Evolutionary conservation across 2,329 filamentous ascomycete genomes (phyloP).

Genomic region (Fusarium anthophilum): DNA sequence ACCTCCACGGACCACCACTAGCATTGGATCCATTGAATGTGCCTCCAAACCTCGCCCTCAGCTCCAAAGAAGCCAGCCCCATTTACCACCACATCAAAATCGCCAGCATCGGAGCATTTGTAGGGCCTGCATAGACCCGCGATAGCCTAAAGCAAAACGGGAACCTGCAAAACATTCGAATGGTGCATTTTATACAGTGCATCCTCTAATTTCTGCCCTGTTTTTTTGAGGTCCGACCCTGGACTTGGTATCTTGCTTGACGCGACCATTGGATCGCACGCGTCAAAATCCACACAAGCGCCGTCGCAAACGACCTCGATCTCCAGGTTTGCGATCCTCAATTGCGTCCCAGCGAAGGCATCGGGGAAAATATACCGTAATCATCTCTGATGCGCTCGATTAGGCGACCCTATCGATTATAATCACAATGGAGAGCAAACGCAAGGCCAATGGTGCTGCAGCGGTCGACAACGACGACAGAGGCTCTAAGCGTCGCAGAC

Average conservation of each 20-base stretch:
- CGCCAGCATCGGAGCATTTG: slow-evolving; percentile 29
- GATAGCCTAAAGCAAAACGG: slow-evolving; percentile 12
- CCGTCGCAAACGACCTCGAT: slow-evolving; percentile 30
- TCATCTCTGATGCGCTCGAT: slow-evolving; percentile 42
- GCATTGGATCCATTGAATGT: slow-evolving; percentile 23
- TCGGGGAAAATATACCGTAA: not conserved
- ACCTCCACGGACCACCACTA: slow-evolving; percentile 32
- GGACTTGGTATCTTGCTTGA: slow-evolving; percentile 30
- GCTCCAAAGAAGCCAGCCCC: slow-evolving; percentile 28
- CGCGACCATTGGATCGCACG: slow-evolving; percentile 43
- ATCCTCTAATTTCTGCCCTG: not conserved
- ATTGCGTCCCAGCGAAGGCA: slow-evolving; percentile 41
- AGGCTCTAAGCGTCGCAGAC: slow-evolving; percentile 64
- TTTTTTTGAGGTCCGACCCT: slow-evolving; percentile 10
- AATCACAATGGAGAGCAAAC: slow-evolving; percentile 64
- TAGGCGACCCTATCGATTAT: slow-evolving; percentile 37
- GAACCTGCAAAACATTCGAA: not conserved
- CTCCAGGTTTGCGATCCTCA: slow-evolving; percentile 32
- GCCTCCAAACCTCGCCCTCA: slow-evolving; percentile 33
- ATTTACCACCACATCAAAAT: slow-evolving; percentile 37
- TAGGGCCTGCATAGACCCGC: slow-evolving; percentile 24
- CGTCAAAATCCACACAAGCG: slow-evolving; percentile 43
- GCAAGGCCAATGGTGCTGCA: slow-evolving; percentile 61
- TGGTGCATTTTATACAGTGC: not conserved
- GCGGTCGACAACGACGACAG: slow-evolving; percentile 61